Percentiles rank a stretch among this genome's conserved stretches.
phyloP scores from a whole-genome alignment of 768 basidiomycete species.

The Mycena maculata region DNA sequence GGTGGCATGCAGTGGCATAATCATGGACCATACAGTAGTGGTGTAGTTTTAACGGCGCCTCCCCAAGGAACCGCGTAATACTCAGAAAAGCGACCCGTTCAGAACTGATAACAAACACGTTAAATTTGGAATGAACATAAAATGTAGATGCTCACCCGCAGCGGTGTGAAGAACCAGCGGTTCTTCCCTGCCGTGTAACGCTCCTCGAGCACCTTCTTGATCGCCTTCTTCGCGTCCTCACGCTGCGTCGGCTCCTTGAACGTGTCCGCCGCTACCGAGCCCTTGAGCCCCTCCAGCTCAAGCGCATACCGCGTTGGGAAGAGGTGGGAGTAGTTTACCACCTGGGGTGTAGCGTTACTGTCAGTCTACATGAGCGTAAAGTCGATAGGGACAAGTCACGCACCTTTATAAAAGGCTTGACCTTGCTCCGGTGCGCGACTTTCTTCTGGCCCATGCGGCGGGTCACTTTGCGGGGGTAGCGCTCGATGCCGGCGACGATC shows the following conservation, averaged over 20 bases:
- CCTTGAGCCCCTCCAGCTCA: conserved; percentile 95
- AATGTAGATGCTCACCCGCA: conserved; percentile 71
- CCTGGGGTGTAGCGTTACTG: conserved; percentile 63
- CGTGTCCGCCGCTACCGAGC: conserved; percentile 83
- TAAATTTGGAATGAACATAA: no score
- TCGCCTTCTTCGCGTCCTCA: conserved; percentile 93
- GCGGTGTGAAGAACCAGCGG: conserved; percentile 95
- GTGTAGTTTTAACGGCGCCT: conserved; percentile 3
- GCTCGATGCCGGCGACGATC: conserved; percentile 97
- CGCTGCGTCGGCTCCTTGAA: conserved; percentile 98
- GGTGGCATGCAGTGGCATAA: conserved; percentile 25
- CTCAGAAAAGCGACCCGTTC: conserved; percentile 34
- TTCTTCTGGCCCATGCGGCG: conserved; percentile 98
- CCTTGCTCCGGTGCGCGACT: conserved; percentile 90
- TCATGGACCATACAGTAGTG: conserved; percentile 34
- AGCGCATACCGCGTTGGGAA: conserved; percentile 99
- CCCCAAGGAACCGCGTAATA: conserved; percentile 14
- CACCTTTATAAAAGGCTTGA: conserved; percentile 99
- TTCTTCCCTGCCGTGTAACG: conserved; percentile 94
- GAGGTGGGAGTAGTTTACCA: conserved; percentile 97
- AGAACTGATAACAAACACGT: conserved; percentile 46
- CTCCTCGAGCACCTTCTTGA: conserved; percentile 98
- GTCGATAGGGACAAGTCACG: conserved; percentile 36
- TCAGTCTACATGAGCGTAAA: not conserved
- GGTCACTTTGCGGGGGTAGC: conserved; percentile 98